Evolutionary conservation across 2,329 filamentous ascomycete species (phyloP), one percentile per base, ranked within the genome.

Genomic region (Venturia carpophila): DNA sequence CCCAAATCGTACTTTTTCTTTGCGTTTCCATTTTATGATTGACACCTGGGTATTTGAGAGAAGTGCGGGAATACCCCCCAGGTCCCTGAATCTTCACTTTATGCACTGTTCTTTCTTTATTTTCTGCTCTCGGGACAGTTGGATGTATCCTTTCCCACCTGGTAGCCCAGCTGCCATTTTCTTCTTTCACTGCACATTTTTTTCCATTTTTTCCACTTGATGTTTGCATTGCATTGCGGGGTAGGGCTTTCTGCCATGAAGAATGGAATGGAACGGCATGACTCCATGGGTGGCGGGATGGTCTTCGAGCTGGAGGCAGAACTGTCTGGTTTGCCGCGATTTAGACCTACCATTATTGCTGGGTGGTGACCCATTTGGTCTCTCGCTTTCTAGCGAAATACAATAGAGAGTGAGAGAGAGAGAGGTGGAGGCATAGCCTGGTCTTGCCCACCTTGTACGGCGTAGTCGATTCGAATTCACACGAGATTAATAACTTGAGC

Each of bases 171-270:
- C 30, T 34, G 52, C 30, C 37, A 27, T 19, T 37, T 15, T 37
- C 17, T 21, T 58, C 52, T 58, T 58, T 58, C 30, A 15, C 15
- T 37, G 30, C 30, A 19, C 19, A 37, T 11, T 27, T 37, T 30
- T 58, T 37, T 34, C 30, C 30, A 55, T 34, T 58, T 37, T n/a
- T 19, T 11, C 24, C 30, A 9, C 5, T 58, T 37, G 17, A 19
- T 34, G 6, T 37, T 58, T 58, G 27, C 52, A 58, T 58, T 37
- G 52, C 52, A 58, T 58, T n/a, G 52, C 52, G 52, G 52, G 30
- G 19, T 52, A 27, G 27, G 37, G n/a, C 17, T n/a, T n/a, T 58
- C 15, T 58, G 47, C 7, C 15, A 4, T 13, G 19, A 19, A 15
- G 9, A 19, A n/a, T 9, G 19, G 30, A 27, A 6, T n/a, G 52